Base-by-base conservation (phyloP, 345 rosid species). In the Syzygium grande region DNA sequence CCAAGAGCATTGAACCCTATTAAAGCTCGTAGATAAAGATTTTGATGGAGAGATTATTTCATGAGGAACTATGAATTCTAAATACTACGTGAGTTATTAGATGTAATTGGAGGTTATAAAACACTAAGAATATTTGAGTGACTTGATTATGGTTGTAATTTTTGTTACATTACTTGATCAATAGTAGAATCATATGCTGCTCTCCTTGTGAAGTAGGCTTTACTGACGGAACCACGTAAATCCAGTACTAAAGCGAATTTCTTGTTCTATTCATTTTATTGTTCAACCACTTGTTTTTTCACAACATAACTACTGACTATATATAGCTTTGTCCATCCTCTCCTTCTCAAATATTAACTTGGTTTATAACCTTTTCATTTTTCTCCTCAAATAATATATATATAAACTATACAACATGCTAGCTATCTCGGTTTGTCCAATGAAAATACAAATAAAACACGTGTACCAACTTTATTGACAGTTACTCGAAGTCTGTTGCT, bases 61-160 rank as follows among this genome's bases (percentile, higher is more conserved):
- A 59, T 6, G n/a, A 5, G n/a, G 5, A 25, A 58, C 4, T 23
- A 25, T 58, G 65, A 58, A 25, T 9, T 1, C n/a, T 2, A 25
- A 11, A 58, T 25, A 25, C 65, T 25, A 25, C 11, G 15, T 1
- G 27, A 23, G 27, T 8, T 56, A 23, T 56, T 56, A 9, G 11
- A 56, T 56, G 27, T 56, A 58, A 58, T 5, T 58, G 2, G 14
- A 11, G 14, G n/a, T 11, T 58, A 14, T 8, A 11, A 58, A 25
- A 0, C 3, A 10, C 0, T 11, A 0, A 58, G 3, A 58, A 2
- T 25, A 25, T 5, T 58, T 58, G 29, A 58, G 15, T 25, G 2
- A 25, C 10, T 25, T 0, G 1, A 25, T 10, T 11, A 6, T 58
- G 65, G 3, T 58, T 58, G 1, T 25, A 58, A 58, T 4, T 11